Evolutionary conservation across 768 basidiomycete species (phyloP), one percentile per base, ranked within the genome.

Genomic region (Lepiota venenata): DNA sequence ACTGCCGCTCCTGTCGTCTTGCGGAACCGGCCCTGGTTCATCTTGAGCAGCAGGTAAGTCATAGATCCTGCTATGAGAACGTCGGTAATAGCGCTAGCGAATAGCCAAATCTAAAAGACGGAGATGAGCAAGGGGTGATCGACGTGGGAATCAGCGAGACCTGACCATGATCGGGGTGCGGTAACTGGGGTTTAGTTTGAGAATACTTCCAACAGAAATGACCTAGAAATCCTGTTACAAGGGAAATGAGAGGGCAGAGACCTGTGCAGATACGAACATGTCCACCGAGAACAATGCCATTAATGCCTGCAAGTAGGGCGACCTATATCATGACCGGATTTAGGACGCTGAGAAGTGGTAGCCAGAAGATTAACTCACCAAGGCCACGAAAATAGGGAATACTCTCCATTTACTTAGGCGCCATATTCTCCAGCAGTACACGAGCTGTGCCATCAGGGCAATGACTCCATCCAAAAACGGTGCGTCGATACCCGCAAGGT

Each of bases 371-470:
- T 11, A 15, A 44, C 52, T 18, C 18, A 54, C 52, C n/a, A 27
- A 16, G 4, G 27, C 38, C 29, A 47, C 15, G 11, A 47, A 15
- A 5, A 29, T 25, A 15, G 52, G 52, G 4, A 54, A 16, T 6
- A 54, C 27, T 22, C 20, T 54, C 45, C 45, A 41, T 27, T 38
- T 27, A 21, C 52, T 40, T 2, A 54, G 16, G 18, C 39, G 27
- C 38, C 44, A 27, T 20, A 54, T 10, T 21, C 52, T 36, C 52
- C 52, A 54, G 16, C 52, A 47, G 21, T 54, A 54, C 2, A 54
- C 52, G 8, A 47, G 20, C 22, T 47, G 52, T 5, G 47, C 52
- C 5, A 22, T 32, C 20, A 54, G n/a, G 6, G 52, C 39, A 15
- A 54, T 54, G 9, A 54, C 4, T 9, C 38, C 52, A 27, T 54